Base-by-base conservation (phyloP, 176 grass and related monocot species). In the Aegilops sharonensis region DNA sequence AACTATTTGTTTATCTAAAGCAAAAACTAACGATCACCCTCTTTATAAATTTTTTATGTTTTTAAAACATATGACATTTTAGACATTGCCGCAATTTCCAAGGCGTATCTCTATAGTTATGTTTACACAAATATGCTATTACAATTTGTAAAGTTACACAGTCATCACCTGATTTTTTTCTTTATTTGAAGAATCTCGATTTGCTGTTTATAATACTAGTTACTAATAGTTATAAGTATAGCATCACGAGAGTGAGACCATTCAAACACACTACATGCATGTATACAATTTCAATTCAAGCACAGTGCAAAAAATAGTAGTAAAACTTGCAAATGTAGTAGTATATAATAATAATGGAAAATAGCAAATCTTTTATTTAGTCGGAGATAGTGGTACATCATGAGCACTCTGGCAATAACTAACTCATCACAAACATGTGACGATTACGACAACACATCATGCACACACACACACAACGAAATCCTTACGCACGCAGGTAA, bases 351-450 rank as follows among this genome's bases (percentile, higher is more conserved):
- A 54, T 25, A 75, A 29, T 9, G 12, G 43, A 32, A 23, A 47
- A 47, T 18, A 9, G 4, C 12, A 50, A 50, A 10, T 29, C 23
- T 29, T 50, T 75, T 75, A 50, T 50, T 71, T 75, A 30, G 15
- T 30, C 42, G 27, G 29, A 50, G 15, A 50, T 5, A 29, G 40
- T 1, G 21, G 70, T 43, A 73, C 70, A 73, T 45, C 11, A 45
- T 24, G 70, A 45, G 37, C 11, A 73, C 39, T 73, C 21, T 43
- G 69, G 37, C 37, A 72, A 43, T 3, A 43, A 14, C 39, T 1
- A 43, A 74, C 12, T 48, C 42, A 75, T 48, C 42, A 75, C 72
- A 75, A 75, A 29, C 72, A 48, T 75, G 42, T 75, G 72, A 30
- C 24, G 21, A 25, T 5, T 72, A 71, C 2, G 11, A 27, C 0